Conservation (phyloP, 2,329 filamentous ascomycete species). For the Fusarium sp. region DNA sequence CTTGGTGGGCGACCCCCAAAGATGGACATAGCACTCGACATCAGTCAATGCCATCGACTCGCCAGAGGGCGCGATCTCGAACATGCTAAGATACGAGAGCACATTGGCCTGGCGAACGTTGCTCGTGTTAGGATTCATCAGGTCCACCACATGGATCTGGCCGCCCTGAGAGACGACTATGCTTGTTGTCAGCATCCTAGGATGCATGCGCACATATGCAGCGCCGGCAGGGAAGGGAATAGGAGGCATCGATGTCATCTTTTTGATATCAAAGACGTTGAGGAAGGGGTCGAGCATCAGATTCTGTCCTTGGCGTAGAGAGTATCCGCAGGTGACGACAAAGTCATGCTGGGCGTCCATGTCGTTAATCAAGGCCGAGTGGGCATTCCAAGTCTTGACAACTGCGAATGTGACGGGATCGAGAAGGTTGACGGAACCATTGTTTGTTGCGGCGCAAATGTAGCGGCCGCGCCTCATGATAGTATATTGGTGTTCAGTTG, state of each 20-base stretch:
- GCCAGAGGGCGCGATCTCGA: slow-evolving; percentile 89
- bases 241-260: slow-evolving; percentile 85
- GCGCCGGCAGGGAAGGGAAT: slow-evolving; percentile 94
- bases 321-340: slow-evolving; percentile 94
- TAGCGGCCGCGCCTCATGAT: slow-evolving; percentile 93
- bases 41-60: slow-evolving; percentile 87
- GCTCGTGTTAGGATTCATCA: slow-evolving; percentile 92
- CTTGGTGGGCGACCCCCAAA: slow-evolving; percentile 90
- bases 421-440: slow-evolving; percentile 85
- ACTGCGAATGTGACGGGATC: slow-evolving; percentile 83
- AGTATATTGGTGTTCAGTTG: slow-evolving; percentile 82
- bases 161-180: slow-evolving; percentile 93
- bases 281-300: slow-evolving; percentile 92
- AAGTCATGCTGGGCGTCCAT: slow-evolving; percentile 98
- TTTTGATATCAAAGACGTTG: slow-evolving; percentile 96
- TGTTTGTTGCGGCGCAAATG: slow-evolving; percentile 90
- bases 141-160: slow-evolving; percentile 94
- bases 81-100: slow-evolving; percentile 77
- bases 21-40: slow-evolving; percentile 80
- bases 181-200: slow-evolving; percentile 92
- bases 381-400: slow-evolving; percentile 90
- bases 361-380: slow-evolving; percentile 89
- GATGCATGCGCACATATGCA: slow-evolving; percentile 96
- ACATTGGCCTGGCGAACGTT: slow-evolving; percentile 87
- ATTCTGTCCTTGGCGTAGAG: slow-evolving; percentile 76